Conservation (phyloP, 306 rosid genomes). For the Purshia tridentata region DNA sequence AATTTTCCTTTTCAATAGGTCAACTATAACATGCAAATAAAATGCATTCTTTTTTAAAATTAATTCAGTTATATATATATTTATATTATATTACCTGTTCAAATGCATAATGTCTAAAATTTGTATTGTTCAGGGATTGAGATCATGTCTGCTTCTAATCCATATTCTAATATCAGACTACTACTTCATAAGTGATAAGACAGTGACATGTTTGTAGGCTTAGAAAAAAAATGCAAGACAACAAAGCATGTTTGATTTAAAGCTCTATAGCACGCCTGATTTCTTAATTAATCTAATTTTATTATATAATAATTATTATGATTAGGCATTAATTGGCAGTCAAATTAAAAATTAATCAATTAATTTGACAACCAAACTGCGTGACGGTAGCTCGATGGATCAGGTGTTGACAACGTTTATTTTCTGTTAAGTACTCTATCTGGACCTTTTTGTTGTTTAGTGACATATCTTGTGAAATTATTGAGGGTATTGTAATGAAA, state of each 20-base stretch:
- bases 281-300: not conserved
- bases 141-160: not conserved
- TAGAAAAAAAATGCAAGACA: not conserved
- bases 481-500: not conserved
- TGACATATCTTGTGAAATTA: slow-evolving; percentile 7
- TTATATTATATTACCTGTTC: not conserved
- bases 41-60: not conserved
- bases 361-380: slow-evolving; percentile 16
- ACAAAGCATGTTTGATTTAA: not conserved
- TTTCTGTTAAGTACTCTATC: not conserved
- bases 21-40: not conserved
- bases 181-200: not conserved
- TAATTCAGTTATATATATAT: not conserved
- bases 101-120: slow-evolving; percentile 1
- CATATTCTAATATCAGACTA: not conserved
- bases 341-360: not conserved
- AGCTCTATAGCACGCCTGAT: slow-evolving; percentile 20
- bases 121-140: not conserved
- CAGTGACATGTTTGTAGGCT: not conserved
- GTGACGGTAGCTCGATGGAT: not conserved
- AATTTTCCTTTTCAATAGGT: not conserved
- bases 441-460: not conserved
- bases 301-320: too few species aligned
- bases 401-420: slow-evolving; percentile 14
- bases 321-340: not conserved